Evolutionary conservation across 2,329 filamentous ascomycete species (phyloP), one percentile per base, ranked within the genome.

Genomic region (Scopulariopsis brevicaulis): DNA sequence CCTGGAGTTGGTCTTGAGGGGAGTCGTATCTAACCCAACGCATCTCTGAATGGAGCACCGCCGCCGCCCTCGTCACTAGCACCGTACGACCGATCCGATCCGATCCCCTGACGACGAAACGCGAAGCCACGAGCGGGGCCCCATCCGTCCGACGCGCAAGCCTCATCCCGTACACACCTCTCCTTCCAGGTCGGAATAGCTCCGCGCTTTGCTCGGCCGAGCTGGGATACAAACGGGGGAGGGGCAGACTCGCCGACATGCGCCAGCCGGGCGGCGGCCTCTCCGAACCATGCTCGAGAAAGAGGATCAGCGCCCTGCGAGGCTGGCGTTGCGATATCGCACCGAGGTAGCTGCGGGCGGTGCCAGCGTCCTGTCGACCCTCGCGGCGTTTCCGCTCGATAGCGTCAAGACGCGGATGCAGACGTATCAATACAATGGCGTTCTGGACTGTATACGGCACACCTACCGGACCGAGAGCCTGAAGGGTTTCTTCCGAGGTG

Each of bases 361-460:
- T 46, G 88, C 86, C 68, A 92, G 87, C 70, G 78, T 92, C 63
- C 77, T 93, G 59, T 90, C 87, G 43, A 94, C 89, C 50, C 80
- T 90, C 67, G 78, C 81, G 63, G 87, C 89, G n/a, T 95, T 93
- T 68, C 90, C 90, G 24, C 82, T 95, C 64, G 90, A 95, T 70
- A 93, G 90, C 65, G 86, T 93, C 69, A 95, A 95, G 77, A 92
- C 88, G 58, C 87, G 90, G 67, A 90, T 94, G 84, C 90, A 95
- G 75, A 89, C 87, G 63, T 93, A 94, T 72, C 84, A 87, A 62
- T 92, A 88, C 73, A 78, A 81, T 63, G 89, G 81, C 63, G 90
- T 89, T 70, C 71, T 81, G 67, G 85, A 90, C 70, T 92, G 89
- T 68, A 82, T 91, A 56, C 79, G 78, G 61, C 81, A 88, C 64